Evolutionary conservation across 2,329 filamentous ascomycete genomes (phyloP).

Genomic region (Neonectria faginata): DNA sequence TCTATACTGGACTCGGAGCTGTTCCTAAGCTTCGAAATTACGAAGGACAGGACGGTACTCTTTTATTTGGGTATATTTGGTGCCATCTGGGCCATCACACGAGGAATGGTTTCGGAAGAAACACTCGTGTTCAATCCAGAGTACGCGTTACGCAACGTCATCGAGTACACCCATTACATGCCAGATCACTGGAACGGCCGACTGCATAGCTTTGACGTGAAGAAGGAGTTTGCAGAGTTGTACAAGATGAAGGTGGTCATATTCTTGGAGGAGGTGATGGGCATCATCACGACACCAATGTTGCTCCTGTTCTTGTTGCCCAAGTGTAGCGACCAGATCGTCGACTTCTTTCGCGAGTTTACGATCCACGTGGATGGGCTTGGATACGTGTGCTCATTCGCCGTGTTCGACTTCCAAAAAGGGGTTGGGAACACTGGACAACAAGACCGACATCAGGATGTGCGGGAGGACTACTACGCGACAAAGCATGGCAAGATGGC

Average conservation of each 20-base stretch:
- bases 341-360: constrained; percentile 98
- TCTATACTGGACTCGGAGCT: constrained; percentile 91
- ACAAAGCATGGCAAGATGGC: constrained; percentile 98
- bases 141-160: constrained; percentile 87
- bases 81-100: constrained; percentile 83
- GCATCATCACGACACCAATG: constrained; percentile 91
- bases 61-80: constrained; percentile 91
- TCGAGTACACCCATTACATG: constrained; percentile 92
- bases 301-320: constrained; percentile 89
- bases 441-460: constrained; percentile 63
- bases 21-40: constrained; percentile 92
- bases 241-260: constrained; percentile 95
- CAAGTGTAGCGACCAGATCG: constrained; percentile 88
- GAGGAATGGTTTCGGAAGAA: constrained; percentile 88
- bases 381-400: constrained; percentile 96
- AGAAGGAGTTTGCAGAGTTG: constrained; percentile 86
- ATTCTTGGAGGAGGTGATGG: constrained; percentile 91
- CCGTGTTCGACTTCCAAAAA: constrained; percentile 96
- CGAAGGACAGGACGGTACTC: constrained; percentile 85
- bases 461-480: constrained; percentile 91
- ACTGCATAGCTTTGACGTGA: constrained; percentile 94
- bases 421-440: constrained; percentile 64
- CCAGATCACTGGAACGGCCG: constrained; percentile 89
- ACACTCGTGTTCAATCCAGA: constrained; percentile 92
- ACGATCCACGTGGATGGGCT: constrained; percentile 97